A percentile compares a stretch with the other conserved stretches of the same genome.
Conservation (phyloP, 176 grass and related monocot species). For the Rhipidocladum racemiflorum region DNA sequence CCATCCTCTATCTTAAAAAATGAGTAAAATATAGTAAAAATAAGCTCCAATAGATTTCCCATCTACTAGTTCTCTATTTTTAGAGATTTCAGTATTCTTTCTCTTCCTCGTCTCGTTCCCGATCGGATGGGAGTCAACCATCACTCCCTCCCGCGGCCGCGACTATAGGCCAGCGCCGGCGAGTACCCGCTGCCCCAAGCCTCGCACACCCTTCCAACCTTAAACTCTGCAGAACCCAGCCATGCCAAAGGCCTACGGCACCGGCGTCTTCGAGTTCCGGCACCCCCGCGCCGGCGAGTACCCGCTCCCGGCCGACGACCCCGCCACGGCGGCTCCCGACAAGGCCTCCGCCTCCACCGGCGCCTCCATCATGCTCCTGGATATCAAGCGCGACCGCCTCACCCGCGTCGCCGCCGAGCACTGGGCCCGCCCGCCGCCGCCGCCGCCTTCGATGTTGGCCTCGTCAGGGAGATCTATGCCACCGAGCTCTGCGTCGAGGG, state of each 20-base stretch:
- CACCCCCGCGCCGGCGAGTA: constrained; percentile 88
- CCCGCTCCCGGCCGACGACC: constrained; percentile 37
- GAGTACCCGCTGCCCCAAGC: too few species aligned
- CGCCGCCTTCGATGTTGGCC: constrained; percentile 56
- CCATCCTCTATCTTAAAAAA: too few species aligned
- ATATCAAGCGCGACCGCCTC: constrained; percentile 91
- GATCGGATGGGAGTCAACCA: too few species aligned
- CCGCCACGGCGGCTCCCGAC: constrained; percentile 16
- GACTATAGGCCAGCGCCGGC: too few species aligned
- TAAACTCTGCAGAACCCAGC: constrained; percentile 22
- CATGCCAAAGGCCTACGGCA: constrained; percentile 97
- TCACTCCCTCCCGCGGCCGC: too few species aligned
- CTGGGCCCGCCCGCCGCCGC: constrained; percentile 44
- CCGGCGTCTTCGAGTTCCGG: constrained; percentile 89
- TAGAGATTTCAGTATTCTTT: too few species aligned
- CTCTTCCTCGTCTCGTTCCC: too few species aligned
- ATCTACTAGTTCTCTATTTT: too few species aligned
- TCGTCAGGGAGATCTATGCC: constrained; percentile 80
- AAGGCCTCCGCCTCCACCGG: constrained; percentile 40
- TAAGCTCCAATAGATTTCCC: too few species aligned
- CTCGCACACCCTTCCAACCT: too few species aligned
- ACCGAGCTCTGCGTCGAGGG: constrained; percentile 63
- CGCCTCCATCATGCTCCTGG: constrained; percentile 63
- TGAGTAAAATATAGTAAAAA: too few species aligned
- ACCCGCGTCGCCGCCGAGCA: constrained; percentile 64